A percentile compares a stretch with the other conserved stretches of the same genome.
These are phyloP conservation scores for Tetrahymena malaccensis DNA, from an alignment of 73 alveolate genomes.

Conservation along the genomic window DNA sequence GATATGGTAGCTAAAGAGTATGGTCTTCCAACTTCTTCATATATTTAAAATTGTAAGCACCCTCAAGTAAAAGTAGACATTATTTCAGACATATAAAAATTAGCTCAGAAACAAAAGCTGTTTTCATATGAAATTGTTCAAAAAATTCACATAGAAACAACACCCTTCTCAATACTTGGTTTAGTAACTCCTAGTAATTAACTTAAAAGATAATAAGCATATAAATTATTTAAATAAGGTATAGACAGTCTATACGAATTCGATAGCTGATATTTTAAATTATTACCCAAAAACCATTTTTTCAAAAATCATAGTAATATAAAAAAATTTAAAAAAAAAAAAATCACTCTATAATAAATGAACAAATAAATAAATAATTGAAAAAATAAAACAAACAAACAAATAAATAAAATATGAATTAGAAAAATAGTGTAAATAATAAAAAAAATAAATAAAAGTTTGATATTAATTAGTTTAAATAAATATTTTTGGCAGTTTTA, in stretches of 20 bases:
- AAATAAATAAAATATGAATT: no score
- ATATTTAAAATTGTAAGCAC: not conserved
- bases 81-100: not conserved
- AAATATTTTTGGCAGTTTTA: no score
- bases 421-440: no score
- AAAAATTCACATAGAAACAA: conserved; percentile 61
- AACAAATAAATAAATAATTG: no score
- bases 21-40: conserved; percentile 9
- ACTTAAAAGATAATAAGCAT: not conserved
- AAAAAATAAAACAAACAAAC: no score
- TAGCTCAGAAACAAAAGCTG: conserved; percentile 43
- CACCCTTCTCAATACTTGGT: conserved; percentile 56
- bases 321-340: no score
- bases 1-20: not conserved
- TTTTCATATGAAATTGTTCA: conserved; percentile 73
- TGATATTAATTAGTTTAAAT: no score
- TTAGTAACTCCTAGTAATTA: conserved; percentile 19
- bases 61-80: conserved; percentile 24
- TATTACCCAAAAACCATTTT: no score
- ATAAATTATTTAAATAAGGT: not conserved
- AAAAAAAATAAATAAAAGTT: no score
- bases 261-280: not conserved
- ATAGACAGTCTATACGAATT: not conserved
- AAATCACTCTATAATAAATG: not conserved
- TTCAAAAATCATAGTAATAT: not conserved